Base-by-base conservation (phyloP, 1,139 yeast genomes). In the Candida pseudocylindracea region DNA sequence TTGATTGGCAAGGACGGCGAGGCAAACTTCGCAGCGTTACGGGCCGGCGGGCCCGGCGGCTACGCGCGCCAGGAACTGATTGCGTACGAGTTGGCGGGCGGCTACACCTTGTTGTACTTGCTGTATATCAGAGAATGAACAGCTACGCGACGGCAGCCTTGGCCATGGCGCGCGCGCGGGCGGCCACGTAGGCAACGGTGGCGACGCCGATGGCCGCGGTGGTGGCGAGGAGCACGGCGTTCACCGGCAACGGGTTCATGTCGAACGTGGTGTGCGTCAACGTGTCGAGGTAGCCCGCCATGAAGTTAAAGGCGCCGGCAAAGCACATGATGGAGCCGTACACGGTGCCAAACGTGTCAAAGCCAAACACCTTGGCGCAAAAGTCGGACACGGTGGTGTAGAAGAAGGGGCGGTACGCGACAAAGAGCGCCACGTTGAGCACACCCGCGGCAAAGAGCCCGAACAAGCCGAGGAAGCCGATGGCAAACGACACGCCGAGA, bases 1-100 rank as follows among this genome's bases (percentile, higher is more conserved):
- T 63, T 74, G 41, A 72, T 72, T 51, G 60, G 58, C 41, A 53
- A 60, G 38, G 36, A 9, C 26, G 10, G 10, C 26, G 26, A 25
- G 26, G 10, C 8, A 9, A 9, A 25, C 26, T 15, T 15, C 20
- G 6, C 6, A 15, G 20, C 20, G 20, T 15, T 15, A 6, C 20
- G 20, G 20, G 20, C 4, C 6, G 20, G 6, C 20, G 20, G 6
- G 4, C 20, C 20, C 20, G 6, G 6, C 6, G 20, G 20, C 20
- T 15, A 15, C 20, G 20, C 6, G 4, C 20, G 20, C 20, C 4
- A 15, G 6, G 20, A 15, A 6, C 20, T 4, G 6, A 15, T 15
- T 15, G 20, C 6, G 20, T 15, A 15, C 20, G 20, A 15, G 20
- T 15, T 15, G 20, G 6, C 20, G 20, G 20, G 20, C 6, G 20